Base-by-base conservation (phyloP, 768 basidiomycete genomes). In the Lepiota venenata region DNA sequence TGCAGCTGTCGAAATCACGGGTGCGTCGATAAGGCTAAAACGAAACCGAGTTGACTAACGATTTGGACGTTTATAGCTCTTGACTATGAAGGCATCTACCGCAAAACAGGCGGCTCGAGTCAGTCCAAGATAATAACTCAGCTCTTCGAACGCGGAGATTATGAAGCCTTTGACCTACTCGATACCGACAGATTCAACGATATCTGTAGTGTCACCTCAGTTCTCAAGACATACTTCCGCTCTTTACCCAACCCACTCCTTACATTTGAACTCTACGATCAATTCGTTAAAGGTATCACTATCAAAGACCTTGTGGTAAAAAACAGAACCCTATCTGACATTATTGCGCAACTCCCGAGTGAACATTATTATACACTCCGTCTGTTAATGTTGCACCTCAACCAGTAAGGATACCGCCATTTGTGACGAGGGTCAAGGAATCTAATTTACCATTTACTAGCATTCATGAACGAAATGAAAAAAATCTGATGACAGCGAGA, bases 41-140 rank as follows among this genome's bases (percentile, higher is more conserved):
- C 8, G 35, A 27, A 40, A 48, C 10, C 10, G 18, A 6, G 1
- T 51, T n/a, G 45, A 32, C 38, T 48, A 48, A 38, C 38, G 10
- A 50, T 37, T 50, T 39, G 8, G 32, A 9, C 32, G 8, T 22
- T 21, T 4, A 42, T 54, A 91, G 95, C 91, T 4, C 79, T 98
- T 72, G 93, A 97, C 56, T 94, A 94, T 64, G 97, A 99, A 69
- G 97, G 97, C 10, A 93, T 99, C 59, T 99, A 99, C 69, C 92
- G 97, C 58, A 99, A 99, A 74, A 93, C 88, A 0, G 97, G 97
- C 27, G 97, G 97, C 2, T 85, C 90, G 25, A 81, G 89, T 2
- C 95, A 95, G 63, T 89, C 92, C 35, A 96, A 96, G 73, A 79
- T 79, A 49, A 98, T 99, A 71, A 94, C 92, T 0, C 91, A 95